Conservation (phyloP, 2,329 filamentous ascomycete genomes). For the Curvularia verruculosa region DNA sequence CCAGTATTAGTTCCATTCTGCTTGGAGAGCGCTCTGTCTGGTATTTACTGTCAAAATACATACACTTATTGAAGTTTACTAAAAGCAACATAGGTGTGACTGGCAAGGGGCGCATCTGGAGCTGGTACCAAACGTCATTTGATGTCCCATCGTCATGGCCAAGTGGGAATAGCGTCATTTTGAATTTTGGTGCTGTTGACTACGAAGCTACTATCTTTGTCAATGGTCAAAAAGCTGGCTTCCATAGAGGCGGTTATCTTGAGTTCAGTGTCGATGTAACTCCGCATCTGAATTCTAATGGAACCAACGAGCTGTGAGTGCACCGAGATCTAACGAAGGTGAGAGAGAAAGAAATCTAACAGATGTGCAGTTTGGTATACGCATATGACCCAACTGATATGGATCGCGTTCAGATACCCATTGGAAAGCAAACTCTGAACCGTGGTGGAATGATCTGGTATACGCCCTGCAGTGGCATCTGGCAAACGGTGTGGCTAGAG, state of each 20-base stretch:
- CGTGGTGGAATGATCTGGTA: conserved; percentile 70
- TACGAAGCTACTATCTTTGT: conserved; percentile 65
- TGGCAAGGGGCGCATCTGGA: conserved; percentile 47
- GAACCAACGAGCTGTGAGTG: conserved; percentile 61
- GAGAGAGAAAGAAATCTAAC: neutral
- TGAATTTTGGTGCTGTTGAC: conserved; percentile 66
- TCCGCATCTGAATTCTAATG: conserved; percentile 48
- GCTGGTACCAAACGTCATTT: conserved; percentile 61
- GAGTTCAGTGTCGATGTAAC: conserved; percentile 67
- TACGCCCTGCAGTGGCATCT: conserved; percentile 74
- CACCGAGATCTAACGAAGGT: neutral
- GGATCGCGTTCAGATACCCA: conserved; percentile 62
- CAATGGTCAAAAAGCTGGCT: conserved; percentile 60
- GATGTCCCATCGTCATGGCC: conserved; percentile 57
- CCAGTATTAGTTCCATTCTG: conserved; percentile 61
- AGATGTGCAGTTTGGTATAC: conserved; percentile 61
- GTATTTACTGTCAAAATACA: conserved; percentile 31
- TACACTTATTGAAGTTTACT: conserved; percentile 48
- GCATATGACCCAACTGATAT: conserved; percentile 71
- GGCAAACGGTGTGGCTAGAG: conserved; percentile 76
- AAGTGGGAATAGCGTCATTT: conserved; percentile 50
- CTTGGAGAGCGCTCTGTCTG: conserved; percentile 60
- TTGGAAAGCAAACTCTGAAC: conserved; percentile 67
- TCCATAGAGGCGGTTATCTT: conserved; percentile 67
- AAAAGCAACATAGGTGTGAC: conserved; percentile 50